A percentile compares a stretch with the other conserved stretches of the same genome.
Conservation (phyloP, 208 protist genomes). For the Trypanosoma conorhini region DNA sequence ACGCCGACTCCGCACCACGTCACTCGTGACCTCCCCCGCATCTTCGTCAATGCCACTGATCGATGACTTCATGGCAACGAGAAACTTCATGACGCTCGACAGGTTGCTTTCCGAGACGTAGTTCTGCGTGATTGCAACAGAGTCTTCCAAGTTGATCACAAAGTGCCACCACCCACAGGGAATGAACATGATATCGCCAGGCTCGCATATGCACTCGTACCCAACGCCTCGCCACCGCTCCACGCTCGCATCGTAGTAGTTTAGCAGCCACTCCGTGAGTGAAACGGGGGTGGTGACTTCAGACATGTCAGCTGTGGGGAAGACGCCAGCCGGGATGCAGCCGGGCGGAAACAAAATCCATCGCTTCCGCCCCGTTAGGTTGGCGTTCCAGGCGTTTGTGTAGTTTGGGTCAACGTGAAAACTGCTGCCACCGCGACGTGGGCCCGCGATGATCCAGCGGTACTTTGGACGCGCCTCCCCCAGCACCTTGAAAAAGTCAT, state of each 20-base stretch:
- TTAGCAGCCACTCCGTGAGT: constrained; percentile 86
- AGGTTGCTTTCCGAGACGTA: constrained; percentile 84
- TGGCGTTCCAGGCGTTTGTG: constrained; percentile 90
- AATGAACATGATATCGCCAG: constrained; percentile 91
- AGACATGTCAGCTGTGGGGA: constrained; percentile 79
- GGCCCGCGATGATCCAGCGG: constrained; percentile 90
- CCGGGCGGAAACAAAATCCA: constrained; percentile 89
- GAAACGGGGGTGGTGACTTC: constrained; percentile 89
- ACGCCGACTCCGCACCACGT: constrained; percentile 45
- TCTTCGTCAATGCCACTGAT: constrained; percentile 91
- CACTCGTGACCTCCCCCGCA: constrained; percentile 46
- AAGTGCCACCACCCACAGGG: constrained; percentile 92
- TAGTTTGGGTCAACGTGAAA: constrained; percentile 92
- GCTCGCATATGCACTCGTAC: constrained; percentile 85
- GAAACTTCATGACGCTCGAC: constrained; percentile 78
- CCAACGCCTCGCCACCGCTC: constrained; percentile 54
- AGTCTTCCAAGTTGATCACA: constrained; percentile 88
- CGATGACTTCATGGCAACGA: constrained; percentile 74
- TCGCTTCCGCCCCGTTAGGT: constrained; percentile 84
- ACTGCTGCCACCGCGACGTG: constrained; percentile 78
- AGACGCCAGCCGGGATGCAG: constrained; percentile 65
- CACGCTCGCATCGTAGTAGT: constrained; percentile 85
- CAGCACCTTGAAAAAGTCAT: constrained; percentile 85
- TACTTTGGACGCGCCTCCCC: constrained; percentile 75
- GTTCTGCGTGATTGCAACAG: constrained; percentile 90